Base-by-base conservation (phyloP, 2,329 filamentous ascomycete species). In the Aspergillus felis region DNA sequence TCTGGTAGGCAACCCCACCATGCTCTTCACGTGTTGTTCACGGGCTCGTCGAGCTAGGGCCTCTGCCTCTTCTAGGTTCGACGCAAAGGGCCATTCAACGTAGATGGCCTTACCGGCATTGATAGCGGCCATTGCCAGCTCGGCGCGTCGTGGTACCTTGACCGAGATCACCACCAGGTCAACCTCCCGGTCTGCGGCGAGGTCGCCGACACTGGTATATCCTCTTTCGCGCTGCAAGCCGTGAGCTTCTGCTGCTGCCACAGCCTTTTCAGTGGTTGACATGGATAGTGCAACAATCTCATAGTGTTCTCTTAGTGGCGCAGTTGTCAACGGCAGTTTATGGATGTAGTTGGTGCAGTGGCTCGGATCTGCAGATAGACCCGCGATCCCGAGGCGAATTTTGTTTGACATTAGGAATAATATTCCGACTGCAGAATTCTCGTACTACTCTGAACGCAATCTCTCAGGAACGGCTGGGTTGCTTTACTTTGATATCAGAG, bases 11-110 rank as follows among this genome's bases (percentile, higher is more conserved):
- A 38, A 38, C 32, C 32, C 32, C 8, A 38, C 32, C 32, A 38
- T 38, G 32, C 32, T 38, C 32, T 38, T 38, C 32, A 38, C 32
- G 32, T 38, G 32, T 38, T 38, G 32, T 38, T 38, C 32, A 38
- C 32, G 32, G 32, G 32, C 32, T 38, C 32, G 32, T 38, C 32
- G 32, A 38, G 32, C 32, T 3, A 38, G 3, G 32, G 27, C 29
- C 24, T 51, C 28, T 14, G 50, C 50, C 28, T 41, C 50, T 7
- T 8, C 17, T 20, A 51, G 28, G 24, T 41, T 51, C 17, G 27
- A 35, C n/a, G 50, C 50, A 51, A 51, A 38, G 29, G 50, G 50
- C 50, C 50, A 51, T 38, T 51, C 50, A 22, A 51, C 29, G 35
- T 35, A 51, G 50, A 51, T 27, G 14, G 29, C 50, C n/a, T 51